Conservation (phyloP, 2,329 filamentous ascomycete genomes). For the Madurella mycetomatis region DNA sequence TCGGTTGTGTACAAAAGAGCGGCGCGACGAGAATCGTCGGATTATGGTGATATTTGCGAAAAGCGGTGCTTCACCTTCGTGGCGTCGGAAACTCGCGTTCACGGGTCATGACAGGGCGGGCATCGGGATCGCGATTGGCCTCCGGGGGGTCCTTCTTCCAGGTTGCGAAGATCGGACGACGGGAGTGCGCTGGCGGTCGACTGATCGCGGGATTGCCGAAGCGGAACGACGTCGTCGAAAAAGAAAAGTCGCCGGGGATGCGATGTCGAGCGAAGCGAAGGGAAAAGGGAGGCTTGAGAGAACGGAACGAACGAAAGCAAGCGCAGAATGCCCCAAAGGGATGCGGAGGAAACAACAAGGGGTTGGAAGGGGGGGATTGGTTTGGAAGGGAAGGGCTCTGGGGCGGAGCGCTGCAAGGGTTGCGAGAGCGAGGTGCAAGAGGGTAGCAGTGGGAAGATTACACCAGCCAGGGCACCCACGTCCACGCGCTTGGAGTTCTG, state of each 20-base stretch:
- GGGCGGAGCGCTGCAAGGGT: constrained; percentile 27
- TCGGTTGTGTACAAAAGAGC: constrained; percentile 37
- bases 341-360: constrained; percentile 20
- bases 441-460: constrained; percentile 24
- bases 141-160: constrained; percentile 25
- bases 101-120: constrained; percentile 28
- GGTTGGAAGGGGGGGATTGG: constrained; percentile 22
- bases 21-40: constrained; percentile 46
- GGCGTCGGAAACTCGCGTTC: constrained; percentile 22
- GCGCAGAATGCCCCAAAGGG: constrained; percentile 3
- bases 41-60: constrained; percentile 20
- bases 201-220: constrained; percentile 26
- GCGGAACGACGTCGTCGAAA: constrained; percentile 24
- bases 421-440: constrained; percentile 20
- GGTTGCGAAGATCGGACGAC: constrained; percentile 14
- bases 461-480: constrained; percentile 20
- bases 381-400: constrained; percentile 21
- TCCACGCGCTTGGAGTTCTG: constrained; percentile 9
- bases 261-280: constrained; percentile 26
- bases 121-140: constrained; percentile 28
- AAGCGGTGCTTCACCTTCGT: constrained; percentile 27
- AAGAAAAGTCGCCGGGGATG: constrained; percentile 23
- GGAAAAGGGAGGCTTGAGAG: constrained; percentile 17
- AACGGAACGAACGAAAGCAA: constrained; percentile 22
- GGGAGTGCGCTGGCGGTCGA: constrained; percentile 16